A percentile compares a stretch with the other conserved stretches of the same genome.
These are phyloP conservation scores for Anethum foeniculum DNA, from an alignment of 140 eudicot genomes.

Conservation along the genomic window DNA sequence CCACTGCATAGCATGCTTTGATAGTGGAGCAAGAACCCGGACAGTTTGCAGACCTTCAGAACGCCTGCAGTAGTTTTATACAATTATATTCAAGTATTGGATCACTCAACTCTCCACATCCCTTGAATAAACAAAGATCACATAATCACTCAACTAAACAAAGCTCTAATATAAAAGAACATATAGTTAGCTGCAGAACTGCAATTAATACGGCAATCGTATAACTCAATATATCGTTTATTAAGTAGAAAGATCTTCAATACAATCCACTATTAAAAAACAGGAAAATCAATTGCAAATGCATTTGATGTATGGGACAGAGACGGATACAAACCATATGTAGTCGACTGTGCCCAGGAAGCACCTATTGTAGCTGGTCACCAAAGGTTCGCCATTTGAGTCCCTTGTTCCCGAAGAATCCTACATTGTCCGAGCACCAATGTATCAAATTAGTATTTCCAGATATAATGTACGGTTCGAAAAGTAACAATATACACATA, in stretches of 20 bases:
- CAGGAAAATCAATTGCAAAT: background rate
- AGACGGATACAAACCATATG: constrained; percentile 54
- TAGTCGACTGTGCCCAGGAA: constrained; percentile 90
- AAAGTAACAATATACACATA: constrained; percentile 6
- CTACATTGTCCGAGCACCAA: constrained; percentile 32
- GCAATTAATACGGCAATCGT: background rate
- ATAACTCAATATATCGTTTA: background rate
- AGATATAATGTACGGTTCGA: background rate
- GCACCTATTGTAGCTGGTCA: constrained; percentile 81
- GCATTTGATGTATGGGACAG: background rate
- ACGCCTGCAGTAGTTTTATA: constrained; percentile 45
- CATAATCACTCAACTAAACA: constrained; percentile 3
- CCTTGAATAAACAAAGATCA: background rate
- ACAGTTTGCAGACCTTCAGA: constrained; percentile 83
- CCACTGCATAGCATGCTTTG: constrained; percentile 69
- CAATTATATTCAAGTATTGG: background rate
- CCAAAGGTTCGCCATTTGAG: constrained; percentile 76
- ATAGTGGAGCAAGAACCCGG: constrained; percentile 84
- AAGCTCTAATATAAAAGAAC: background rate
- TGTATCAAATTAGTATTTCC: background rate
- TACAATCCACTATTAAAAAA: background rate
- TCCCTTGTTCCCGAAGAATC: constrained; percentile 69
- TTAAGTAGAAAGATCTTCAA: background rate
- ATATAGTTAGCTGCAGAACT: background rate
- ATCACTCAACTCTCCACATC: background rate